Conservation (phyloP, 169 alveolate species). For the Eimeria tenella region DNA sequence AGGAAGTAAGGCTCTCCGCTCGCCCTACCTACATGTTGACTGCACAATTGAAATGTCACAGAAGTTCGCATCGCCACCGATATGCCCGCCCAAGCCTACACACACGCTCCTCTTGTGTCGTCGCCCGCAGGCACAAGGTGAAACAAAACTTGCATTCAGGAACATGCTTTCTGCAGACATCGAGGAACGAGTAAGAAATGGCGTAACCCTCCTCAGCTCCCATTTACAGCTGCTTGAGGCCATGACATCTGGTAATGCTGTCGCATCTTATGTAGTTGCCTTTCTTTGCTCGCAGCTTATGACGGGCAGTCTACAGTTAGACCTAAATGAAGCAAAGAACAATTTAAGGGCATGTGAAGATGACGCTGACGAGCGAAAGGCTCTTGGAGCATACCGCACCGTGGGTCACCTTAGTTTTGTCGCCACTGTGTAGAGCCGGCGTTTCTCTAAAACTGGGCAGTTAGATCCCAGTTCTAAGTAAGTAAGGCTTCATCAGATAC, state of each 20-base stretch:
- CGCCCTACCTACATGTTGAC: no score
- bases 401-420: background rate
- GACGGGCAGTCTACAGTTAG: slow-evolving; percentile 40
- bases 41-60: background rate
- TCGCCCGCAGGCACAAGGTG: slow-evolving; percentile 35
- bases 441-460: no score
- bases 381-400: slow-evolving; percentile 23
- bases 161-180: slow-evolving; percentile 54
- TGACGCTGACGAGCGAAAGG: slow-evolving; percentile 56
- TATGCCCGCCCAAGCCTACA: background rate
- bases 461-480: no score
- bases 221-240: no score
- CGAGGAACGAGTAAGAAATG: slow-evolving; percentile 24
- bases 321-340: slow-evolving; percentile 22
- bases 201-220: background rate
- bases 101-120: background rate
- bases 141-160: slow-evolving; percentile 33
- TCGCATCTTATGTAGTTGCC: background rate
- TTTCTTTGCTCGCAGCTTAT: slow-evolving; percentile 19
- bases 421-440: no score
- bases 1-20: slow-evolving; percentile 22
- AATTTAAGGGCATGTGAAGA: slow-evolving; percentile 24
- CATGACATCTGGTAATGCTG: no score
- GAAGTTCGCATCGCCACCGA: background rate
- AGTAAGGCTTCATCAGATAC: no score